Conservation (phyloP, 345 rosid species). For the Populus ilicifolia region DNA sequence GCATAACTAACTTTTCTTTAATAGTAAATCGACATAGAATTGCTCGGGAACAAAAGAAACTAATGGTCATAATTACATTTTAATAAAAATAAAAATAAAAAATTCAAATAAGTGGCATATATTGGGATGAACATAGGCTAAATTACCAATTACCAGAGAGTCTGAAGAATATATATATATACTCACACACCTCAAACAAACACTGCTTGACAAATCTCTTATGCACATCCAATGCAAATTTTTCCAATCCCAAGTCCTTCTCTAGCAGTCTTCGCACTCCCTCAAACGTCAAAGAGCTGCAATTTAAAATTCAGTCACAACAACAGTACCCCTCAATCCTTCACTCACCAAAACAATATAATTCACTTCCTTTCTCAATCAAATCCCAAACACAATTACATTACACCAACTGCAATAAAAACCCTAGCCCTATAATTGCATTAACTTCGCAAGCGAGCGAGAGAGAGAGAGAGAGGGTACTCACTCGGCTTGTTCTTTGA, state of each 20-base stretch:
- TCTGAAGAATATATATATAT: neutral
- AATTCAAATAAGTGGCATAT: neutral
- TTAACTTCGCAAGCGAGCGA: neutral
- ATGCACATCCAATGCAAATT: conserved; percentile 63
- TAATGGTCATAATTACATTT: neutral
- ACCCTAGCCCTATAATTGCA: neutral
- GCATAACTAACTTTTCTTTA: neutral
- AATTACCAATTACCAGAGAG: no score
- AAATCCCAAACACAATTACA: neutral
- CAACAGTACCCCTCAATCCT: neutral
- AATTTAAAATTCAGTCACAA: neutral
- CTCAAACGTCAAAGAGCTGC: conserved; percentile 72
- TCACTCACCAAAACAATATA: neutral
- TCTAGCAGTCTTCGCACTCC: conserved; percentile 81
- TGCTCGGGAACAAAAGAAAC: neutral
- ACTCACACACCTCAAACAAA: conserved; percentile 44
- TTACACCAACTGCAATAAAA: neutral
- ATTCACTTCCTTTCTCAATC: neutral
- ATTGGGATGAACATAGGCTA: neutral
- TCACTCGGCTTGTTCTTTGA: conserved; percentile 71
- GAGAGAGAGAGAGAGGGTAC: conserved; percentile 16
- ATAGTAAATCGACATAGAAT: neutral
- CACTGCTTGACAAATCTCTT: conserved; percentile 66
- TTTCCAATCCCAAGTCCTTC: conserved; percentile 69
- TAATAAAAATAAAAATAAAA: neutral